Percentiles rank a stretch among this genome's conserved stretches.
phyloP scores from a whole-genome alignment of 1,139 yeast genomes.

The Diutina mesorugosa region DNA sequence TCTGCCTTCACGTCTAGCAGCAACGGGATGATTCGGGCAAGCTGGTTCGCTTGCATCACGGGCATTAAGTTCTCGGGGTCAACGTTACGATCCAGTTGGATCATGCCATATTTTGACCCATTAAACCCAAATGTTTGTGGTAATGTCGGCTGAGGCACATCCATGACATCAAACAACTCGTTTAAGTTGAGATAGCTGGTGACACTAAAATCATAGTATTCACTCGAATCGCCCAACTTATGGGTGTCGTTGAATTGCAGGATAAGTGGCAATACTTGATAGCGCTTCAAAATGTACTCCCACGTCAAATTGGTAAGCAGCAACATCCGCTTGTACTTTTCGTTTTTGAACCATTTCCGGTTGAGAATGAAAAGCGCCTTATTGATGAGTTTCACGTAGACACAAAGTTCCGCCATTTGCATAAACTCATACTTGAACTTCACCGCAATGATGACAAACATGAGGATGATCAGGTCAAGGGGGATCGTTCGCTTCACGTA shows the following conservation, averaged over 20 bases:
- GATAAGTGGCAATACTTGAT: conserved; percentile 19
- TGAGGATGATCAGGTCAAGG: conserved; percentile 42
- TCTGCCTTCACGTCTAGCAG: conserved; percentile 9
- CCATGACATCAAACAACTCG: conserved; percentile 29
- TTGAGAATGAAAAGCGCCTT: conserved; percentile 30
- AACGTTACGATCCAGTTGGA: neutral
- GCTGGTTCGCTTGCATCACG: neutral
- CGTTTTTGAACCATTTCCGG: conserved; percentile 34
- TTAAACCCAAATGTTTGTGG: neutral
- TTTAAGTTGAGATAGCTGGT: conserved; percentile 27
- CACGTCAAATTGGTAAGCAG: conserved; percentile 29
- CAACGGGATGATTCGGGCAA: neutral
- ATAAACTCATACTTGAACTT: conserved; percentile 36
- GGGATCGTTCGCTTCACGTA: conserved; percentile 47
- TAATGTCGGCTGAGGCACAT: conserved; percentile 28
- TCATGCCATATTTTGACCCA: neutral
- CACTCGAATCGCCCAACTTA: conserved; percentile 9
- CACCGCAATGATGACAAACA: conserved; percentile 38
- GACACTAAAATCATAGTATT: conserved; percentile 28
- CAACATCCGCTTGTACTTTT: conserved; percentile 33
- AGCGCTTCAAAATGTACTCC: conserved; percentile 29
- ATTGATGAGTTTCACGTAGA: conserved; percentile 31
- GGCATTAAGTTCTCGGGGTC: neutral
- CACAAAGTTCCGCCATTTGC: conserved; percentile 13
- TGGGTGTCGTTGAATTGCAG: conserved; percentile 7